phyloP scores from a whole-genome alignment of 208 protist species.

The Acanthamoeba culbertsoni region DNA sequence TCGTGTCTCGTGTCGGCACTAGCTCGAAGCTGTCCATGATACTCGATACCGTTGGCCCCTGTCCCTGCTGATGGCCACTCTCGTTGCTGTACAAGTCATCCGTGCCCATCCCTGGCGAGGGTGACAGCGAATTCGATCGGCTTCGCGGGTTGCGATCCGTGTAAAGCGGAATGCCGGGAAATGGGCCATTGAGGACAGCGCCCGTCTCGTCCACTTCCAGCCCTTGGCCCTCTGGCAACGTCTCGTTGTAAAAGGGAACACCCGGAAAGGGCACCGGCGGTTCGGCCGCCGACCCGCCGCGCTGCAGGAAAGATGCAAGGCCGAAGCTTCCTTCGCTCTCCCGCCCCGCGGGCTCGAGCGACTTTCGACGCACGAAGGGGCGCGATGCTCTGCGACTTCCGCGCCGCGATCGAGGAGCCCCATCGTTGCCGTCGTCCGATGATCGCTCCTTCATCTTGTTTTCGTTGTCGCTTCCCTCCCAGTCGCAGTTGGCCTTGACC shows the following conservation, averaged over 20 bases:
- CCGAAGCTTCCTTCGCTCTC: background rate
- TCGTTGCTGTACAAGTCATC: background rate
- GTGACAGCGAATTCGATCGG: background rate
- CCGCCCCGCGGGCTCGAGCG: background rate
- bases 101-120: background rate
- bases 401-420: background rate
- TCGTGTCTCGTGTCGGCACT: background rate
- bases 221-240: background rate
- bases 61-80: background rate
- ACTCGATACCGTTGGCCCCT: background rate
- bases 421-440: background rate
- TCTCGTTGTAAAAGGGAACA: constrained; percentile 4
- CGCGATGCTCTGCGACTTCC: background rate
- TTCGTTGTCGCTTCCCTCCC: constrained; percentile 13
- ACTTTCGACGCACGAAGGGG: background rate
- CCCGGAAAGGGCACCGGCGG: background rate
- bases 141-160: background rate
- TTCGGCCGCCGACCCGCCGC: background rate
- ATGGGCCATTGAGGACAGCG: background rate
- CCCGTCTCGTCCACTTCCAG: background rate
- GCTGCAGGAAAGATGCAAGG: background rate
- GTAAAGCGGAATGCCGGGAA: constrained; percentile 5
- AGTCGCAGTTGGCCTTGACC: constrained; percentile 14
- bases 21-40: constrained; percentile 1
- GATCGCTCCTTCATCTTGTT: background rate